Conservation (phyloP, 352 stramenopile genomes). For the Thraustochytrium striatum region DNA sequence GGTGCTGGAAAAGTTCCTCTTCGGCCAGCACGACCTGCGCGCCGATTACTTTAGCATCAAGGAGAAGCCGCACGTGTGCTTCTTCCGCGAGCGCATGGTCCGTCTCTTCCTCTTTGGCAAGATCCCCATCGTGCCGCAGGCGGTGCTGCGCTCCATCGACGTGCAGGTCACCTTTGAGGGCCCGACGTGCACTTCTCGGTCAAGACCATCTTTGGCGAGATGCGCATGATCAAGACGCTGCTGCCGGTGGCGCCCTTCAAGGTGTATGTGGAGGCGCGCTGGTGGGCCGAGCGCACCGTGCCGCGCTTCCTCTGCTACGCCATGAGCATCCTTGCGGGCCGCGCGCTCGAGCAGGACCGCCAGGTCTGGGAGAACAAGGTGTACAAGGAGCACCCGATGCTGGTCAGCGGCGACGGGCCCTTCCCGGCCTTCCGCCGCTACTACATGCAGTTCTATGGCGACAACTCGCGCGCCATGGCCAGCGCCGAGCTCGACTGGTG, state of each 20-base stretch:
- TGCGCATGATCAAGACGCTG: conserved; percentile 45
- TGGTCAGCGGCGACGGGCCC: conserved; percentile 20
- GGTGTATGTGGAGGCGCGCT: conserved; percentile 18
- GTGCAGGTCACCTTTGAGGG: conserved; percentile 31
- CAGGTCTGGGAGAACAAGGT: conserved; percentile 36
- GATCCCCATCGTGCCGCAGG: conserved; percentile 27
- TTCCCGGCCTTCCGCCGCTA: not conserved
- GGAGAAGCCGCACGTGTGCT: conserved; percentile 9
- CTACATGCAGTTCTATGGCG: conserved; percentile 43
- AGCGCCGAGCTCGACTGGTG: too few relatives aligned
- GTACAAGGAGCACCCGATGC: not conserved
- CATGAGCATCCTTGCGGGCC: conserved; percentile 24
- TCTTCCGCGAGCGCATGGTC: conserved; percentile 20
- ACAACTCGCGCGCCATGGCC: too few relatives aligned
- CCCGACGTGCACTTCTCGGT: conserved; percentile 22
- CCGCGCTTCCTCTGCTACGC: not conserved
- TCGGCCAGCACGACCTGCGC: conserved; percentile 17
- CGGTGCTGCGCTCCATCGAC: conserved; percentile 1
- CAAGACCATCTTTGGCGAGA: conserved; percentile 19
- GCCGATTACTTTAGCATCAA: conserved; percentile 4
- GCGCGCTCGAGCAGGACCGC: conserved; percentile 28
- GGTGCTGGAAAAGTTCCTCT: not conserved
- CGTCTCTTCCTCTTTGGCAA: conserved; percentile 7
- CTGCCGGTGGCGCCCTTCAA: conserved; percentile 2
- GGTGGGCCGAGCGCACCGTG: conserved; percentile 9